Evolutionary conservation across 2,329 filamentous ascomycete genomes (phyloP), one percentile per base, ranked within the genome.

Genomic region (Calonectria multiphialidica): DNA sequence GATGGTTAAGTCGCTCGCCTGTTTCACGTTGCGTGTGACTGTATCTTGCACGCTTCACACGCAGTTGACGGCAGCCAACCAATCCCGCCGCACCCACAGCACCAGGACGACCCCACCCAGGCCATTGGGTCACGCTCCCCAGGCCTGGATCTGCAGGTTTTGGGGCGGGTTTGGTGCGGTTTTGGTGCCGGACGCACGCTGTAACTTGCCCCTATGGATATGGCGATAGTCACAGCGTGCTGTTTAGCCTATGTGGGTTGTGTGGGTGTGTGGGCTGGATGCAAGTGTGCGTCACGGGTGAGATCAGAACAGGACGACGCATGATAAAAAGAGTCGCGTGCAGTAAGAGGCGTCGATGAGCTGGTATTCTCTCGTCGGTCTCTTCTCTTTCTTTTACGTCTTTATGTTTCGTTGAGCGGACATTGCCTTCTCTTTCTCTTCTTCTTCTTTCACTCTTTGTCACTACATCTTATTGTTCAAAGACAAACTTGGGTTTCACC

Each of bases 291-390:
- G 66, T 68, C 66, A 68, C 66, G 66, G 55, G 66, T 15, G 35
- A 44, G 23, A 13, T 61, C 23, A n/a, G 2, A 25, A 28, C 23
- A 18, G 37, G 33, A 37, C 30, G 44, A 49, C 55, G 66, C 66
- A 68, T 62, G 66, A 68, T 68, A 61, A 50, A 68, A 50, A 62
- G 66, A 33, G 66, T 62, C 55, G 66, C 66, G 66, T 68, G 66
- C 37, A 50, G 45, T 30, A 30, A 8, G 16, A 40, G 21, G 49
- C 23, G 47, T 42, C 23, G 40, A 18, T 37, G 28, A 64, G 25
- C 44, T 69, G 21, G 21, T 30, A 42, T 65, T 69, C 35, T 25
- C 23, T 13, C 42, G 13, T 42, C 37, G 18, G 35, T 47, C 42
- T 55, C 18, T n/a, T 25, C 18, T 53, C 16, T 9, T 68, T 62